Evolutionary conservation across 1,284 basidiomycete genomes (phyloP), one percentile per base, ranked within the genome.

Genomic region (Sanghuangporus sanghuang): DNA sequence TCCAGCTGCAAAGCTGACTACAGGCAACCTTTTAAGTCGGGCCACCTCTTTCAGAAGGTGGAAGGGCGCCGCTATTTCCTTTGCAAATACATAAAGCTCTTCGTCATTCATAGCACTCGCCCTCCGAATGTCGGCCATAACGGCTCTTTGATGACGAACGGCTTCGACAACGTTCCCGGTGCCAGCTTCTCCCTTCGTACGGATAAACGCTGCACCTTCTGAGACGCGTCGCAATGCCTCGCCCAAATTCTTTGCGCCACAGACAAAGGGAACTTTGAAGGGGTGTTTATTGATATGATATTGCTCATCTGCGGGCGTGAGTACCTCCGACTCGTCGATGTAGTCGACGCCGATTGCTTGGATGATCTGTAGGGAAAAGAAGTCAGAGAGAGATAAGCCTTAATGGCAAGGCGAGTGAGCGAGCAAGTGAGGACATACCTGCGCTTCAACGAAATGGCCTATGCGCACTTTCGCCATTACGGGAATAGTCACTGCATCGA

Each of bases 151-250:
- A 81, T 98, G 96, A 67, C 93, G 87, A 62, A 98, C 96, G 50
- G 95, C 95, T 78, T 98, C 96, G 68, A 98, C 94, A 59, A 98
- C 93, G 75, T 99, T 98, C 48, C 97, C 96, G 0, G 96, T 99
- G 46, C 96, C 96, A 27, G 96, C 96, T 77, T 95, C 93, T 67
- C 97, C 96, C 78, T 97, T 98, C 65, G 96, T 97, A 70, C 96
- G 92, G 76, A 98, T 95, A 81, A 95, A 95, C 8, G 96, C 93
- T 1, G 95, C 97, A 65, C 96, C 97, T 76, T 99, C 96, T 36
- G 93, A 95, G 73, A 99, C 98, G 69, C 96, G 89, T 48, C 96
- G 88, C 3, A 99, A 83, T 3, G 97, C 96, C 78, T 99, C 96
- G 66, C 95, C 92, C 63, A 92, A 82, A 72, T 90, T 86, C 36